Conservation (phyloP, 352 stramenopile species). For the Pythium graminicola region DNA sequence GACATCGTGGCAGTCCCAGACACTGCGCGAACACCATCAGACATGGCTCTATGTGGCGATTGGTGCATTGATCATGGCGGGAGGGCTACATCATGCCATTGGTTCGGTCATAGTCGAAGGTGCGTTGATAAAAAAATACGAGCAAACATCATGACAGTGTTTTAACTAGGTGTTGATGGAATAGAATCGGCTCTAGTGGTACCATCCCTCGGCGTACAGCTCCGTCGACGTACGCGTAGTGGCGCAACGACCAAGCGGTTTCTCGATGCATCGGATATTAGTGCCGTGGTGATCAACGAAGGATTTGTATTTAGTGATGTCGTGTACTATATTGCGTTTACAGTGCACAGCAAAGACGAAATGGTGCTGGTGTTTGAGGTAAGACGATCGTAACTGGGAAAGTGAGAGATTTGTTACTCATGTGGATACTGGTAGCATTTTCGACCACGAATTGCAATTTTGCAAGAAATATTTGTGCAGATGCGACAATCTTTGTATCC, state of each 20-base stretch:
- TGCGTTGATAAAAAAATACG: too few species aligned
- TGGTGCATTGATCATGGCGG: neutral
- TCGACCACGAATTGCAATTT: constrained; percentile 45
- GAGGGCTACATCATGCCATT: constrained; percentile 1
- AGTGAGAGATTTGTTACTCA: neutral
- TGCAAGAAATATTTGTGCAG: constrained; percentile 67
- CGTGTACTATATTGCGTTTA: constrained; percentile 76
- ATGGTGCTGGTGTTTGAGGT: constrained; percentile 82
- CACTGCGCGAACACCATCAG: neutral
- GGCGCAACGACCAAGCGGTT: constrained; percentile 36
- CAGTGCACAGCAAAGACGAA: constrained; percentile 51
- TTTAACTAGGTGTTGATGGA: neutral
- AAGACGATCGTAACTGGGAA: neutral
- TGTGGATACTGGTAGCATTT: constrained; percentile 38
- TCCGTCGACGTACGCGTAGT: constrained; percentile 52
- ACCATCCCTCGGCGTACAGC: constrained; percentile 62
- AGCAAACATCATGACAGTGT: neutral
- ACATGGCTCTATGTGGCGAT: constrained; percentile 8
- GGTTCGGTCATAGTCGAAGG: constrained; percentile 23
- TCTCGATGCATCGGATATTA: constrained; percentile 40
- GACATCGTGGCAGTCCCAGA: constrained; percentile 14
- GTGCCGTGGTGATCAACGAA: constrained; percentile 74
- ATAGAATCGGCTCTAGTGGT: constrained; percentile 74
- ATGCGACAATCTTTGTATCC: constrained; percentile 57
- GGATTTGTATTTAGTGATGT: constrained; percentile 73